These are phyloP conservation scores for Lablab purpureus DNA, from an alignment of 306 rosid species.

Conservation along the genomic window DNA sequence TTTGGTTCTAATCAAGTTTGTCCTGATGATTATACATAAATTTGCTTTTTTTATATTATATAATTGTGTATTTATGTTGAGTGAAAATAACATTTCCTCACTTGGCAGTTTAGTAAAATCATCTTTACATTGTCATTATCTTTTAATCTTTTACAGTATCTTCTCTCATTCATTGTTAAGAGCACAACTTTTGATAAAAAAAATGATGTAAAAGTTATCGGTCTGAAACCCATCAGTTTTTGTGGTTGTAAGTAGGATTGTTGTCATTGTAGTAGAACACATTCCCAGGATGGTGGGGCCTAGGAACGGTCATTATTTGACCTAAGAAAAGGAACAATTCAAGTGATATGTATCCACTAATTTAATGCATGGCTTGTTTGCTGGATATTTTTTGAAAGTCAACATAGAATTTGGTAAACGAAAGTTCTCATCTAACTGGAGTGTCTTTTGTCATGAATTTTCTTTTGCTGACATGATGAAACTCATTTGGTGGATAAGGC, in stretches of 20 bases:
- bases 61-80: slow-evolving; percentile 7
- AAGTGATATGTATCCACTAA: slow-evolving; percentile 3
- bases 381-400: slow-evolving; percentile 31
- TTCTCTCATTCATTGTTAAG: slow-evolving; percentile 14
- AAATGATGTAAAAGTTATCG: background rate
- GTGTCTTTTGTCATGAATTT: background rate
- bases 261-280: slow-evolving; percentile 16
- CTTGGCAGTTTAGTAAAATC: slow-evolving; percentile 3
- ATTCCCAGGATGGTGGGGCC: background rate
- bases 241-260: slow-evolving; percentile 19
- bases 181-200: background rate
- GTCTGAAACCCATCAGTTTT: slow-evolving; percentile 22
- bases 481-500: slow-evolving; percentile 19
- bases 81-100: slow-evolving; percentile 17
- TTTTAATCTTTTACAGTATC: background rate
- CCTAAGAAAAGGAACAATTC: background rate
- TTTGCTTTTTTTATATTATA: background rate
- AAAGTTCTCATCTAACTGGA: slow-evolving; percentile 6
- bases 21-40: background rate
- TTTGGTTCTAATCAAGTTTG: slow-evolving; percentile 18
- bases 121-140: slow-evolving; percentile 17
- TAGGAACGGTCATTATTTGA: background rate
- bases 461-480: slow-evolving; percentile 31
- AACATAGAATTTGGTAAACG: background rate
- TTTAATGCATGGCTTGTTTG: slow-evolving; percentile 35